Base-by-base conservation (phyloP, 495 filamentous ascomycete genomes). In the Aspergillus funiculosus region DNA sequence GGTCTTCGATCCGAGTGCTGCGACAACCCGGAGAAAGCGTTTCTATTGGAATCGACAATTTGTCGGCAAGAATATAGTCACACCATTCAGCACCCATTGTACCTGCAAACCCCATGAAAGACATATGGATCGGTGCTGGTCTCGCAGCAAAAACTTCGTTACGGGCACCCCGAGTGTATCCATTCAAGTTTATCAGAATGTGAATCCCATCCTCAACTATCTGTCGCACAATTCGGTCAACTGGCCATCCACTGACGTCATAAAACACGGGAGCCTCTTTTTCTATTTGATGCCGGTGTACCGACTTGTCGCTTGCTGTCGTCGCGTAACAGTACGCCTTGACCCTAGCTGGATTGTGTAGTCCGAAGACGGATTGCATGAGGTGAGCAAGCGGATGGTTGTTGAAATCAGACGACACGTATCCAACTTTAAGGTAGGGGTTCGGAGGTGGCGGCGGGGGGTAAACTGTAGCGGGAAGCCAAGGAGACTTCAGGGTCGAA, bases 41-140 rank as follows among this genome's bases (percentile, higher is more conserved):
- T 4, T 81, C 79, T 4, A 72, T 74, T 0, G 92, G 94, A 41
- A 99, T 83, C 0, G 92, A 89, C 6, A 87, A 86, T 32, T 83
- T 70, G 56, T 99, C 92, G 3, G 92, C 90, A 21, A 97, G 77
- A 21, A 99, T 80, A 57, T 99, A 99, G 56, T 99, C 92, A 60
- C 92, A 99, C 92, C 92, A 99, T 58, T 97, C 92, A 20, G 92
- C 92, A 8, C 94, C 92, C 6, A 99, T 73, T 2, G 92, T 95
- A 5, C 92, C 92, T 1, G 92, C 92, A 64, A 99, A 97, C 1
- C 92, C 92, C 92, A 99, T 99, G 61, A 99, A 99, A 0, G 92
- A 95, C 92, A 99, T 99, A 53, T 97, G 92, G 38, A 99, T 90
- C 0, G 92, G 92, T 3, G 89, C 89, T 7, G 92, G 89, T 19